These are phyloP conservation scores for Bigelowiella natans DNA, from an alignment of 78 protist genomes.

Conservation along the genomic window DNA sequence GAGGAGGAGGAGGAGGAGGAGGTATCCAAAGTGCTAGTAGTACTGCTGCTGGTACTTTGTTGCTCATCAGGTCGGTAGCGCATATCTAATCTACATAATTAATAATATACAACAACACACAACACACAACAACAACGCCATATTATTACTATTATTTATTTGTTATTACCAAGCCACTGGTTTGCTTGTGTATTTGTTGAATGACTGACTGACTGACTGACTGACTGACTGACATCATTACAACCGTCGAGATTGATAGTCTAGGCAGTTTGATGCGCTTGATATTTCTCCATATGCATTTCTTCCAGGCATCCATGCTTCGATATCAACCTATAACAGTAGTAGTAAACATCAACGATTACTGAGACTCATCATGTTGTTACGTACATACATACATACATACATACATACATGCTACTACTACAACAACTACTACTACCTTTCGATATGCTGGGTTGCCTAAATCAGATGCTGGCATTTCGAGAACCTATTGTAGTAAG, in stretches of 20 bases:
- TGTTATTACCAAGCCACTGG: background rate
- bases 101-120: background rate
- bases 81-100: background rate
- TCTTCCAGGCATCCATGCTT: background rate
- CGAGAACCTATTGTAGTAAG: too few relatives aligned
- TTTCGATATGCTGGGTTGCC: background rate
- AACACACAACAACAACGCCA: background rate
- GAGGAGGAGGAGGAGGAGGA: too few relatives aligned
- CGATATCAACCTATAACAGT: background rate
- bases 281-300: background rate
- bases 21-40: too few relatives aligned
- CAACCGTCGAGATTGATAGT: background rate
- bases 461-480: background rate
- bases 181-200: background rate
- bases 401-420: background rate
- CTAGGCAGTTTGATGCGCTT: background rate
- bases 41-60: too few relatives aligned
- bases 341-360: too few relatives aligned
- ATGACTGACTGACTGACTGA: background rate
- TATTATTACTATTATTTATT: background rate
- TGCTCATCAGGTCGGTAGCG: background rate
- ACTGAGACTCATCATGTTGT: too few relatives aligned
- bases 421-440: background rate
- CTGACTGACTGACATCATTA: too few relatives aligned
- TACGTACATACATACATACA: background rate